Base-by-base conservation (phyloP, 78 protist species). In the Dictyostelium intermedium region DNA sequence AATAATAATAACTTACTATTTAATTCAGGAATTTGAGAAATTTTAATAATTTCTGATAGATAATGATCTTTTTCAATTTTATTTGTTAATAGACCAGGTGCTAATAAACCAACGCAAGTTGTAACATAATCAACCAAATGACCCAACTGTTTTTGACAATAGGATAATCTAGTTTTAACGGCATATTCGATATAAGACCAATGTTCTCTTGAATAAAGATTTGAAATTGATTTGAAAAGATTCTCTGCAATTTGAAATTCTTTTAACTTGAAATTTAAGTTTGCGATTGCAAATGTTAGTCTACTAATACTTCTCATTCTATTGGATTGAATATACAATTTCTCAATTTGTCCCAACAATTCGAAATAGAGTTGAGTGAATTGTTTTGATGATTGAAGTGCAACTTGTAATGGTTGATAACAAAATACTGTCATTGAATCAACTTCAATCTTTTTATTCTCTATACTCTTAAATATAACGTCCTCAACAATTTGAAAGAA, bases 101-200 rank as follows among this genome's bases (percentile, higher is more conserved):
- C 53, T 1, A 89, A 76, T 50, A 89, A 23, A 3, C 66, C 23
- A 34, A 80, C 73, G 34, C 93, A 89, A 11, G 87, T 89, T 45
- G 41, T 60, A 9, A 60, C 76, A 86, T 86, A 89, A 30, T 89
- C 93, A 2, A 66, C 61, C 50, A 80, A 10, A 63, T 89, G 77
- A 45, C 74, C 76, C 70, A 89, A 45, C 70, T 63, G 32, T 43
- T 89, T 78, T 63, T 89, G 93, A 34, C 93, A 89, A 30, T 61
- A 89, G 14, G 82, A n/a, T 7, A 89, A 45, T 34, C 82, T 89
- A 32, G 93, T 89, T 34, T 69, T 78, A 47, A 80, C 72, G 5
- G 93, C 45, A 89, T 89, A 89, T 10, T 89, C 93, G 14, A 89
- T 80, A 25, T 25, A 23, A 3, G 83, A 16, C 93, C 93, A 89